Evolutionary conservation across 108 stramenopile genomes (phyloP).

Genomic region (Fragilariopsis cylindrus): DNA sequence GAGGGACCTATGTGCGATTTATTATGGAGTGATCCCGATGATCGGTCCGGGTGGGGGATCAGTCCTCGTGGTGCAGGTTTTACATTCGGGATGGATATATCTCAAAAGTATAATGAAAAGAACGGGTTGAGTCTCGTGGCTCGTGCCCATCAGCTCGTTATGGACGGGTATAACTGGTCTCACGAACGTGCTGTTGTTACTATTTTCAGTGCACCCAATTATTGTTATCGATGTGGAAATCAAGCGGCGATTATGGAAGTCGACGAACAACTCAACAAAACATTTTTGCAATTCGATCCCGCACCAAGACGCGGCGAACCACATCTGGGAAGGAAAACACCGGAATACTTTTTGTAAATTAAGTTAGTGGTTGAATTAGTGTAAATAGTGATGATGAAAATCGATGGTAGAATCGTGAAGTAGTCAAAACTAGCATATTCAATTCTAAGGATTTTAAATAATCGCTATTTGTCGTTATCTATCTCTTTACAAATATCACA

Average conservation of each 20-base stretch:
- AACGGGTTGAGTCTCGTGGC: slow-evolving; percentile 87
- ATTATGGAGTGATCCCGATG: slow-evolving; percentile 98
- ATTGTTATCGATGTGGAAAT: slow-evolving; percentile 99
- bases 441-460: no score
- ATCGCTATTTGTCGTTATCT: no score
- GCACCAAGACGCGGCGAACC: slow-evolving; percentile 97
- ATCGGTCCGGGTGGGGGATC: slow-evolving; percentile 96
- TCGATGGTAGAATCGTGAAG: no score
- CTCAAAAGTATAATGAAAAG: slow-evolving; percentile 85
- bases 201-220: slow-evolving; percentile 98
- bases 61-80: slow-evolving; percentile 97
- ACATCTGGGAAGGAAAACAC: slow-evolving; percentile 87
- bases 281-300: slow-evolving; percentile 95
- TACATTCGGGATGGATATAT: slow-evolving; percentile 92
- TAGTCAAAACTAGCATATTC: no score
- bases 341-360: slow-evolving; percentile 95
- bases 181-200: slow-evolving; percentile 96
- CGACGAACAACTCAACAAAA: slow-evolving; percentile 86
- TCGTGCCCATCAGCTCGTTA: slow-evolving; percentile 93
- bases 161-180: slow-evolving; percentile 98
- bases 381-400: no score
- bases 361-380: no score
- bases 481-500: no score
- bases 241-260: slow-evolving; percentile 99
- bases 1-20: slow-evolving; percentile 99